Evolutionary conservation across 2,329 filamentous ascomycete species (phyloP).

Genomic region (Penicillium sp.): DNA sequence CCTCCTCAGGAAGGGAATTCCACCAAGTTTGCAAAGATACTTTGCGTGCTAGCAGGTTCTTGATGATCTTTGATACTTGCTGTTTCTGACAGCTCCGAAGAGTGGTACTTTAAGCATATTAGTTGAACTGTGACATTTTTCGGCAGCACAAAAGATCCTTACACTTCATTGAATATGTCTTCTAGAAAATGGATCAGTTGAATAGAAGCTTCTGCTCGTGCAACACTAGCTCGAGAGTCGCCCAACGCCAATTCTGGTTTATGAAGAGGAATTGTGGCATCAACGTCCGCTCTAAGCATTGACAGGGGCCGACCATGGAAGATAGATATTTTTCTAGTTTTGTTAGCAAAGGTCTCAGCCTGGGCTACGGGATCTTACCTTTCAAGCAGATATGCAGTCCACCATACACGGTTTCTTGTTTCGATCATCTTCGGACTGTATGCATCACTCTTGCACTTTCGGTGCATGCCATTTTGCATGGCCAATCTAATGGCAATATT

Average conservation of each 20-base stretch:
- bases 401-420: conserved; percentile 54
- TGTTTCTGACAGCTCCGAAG: conserved; percentile 15
- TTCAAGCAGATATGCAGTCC: conserved; percentile 54
- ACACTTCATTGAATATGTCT: conserved; percentile 24
- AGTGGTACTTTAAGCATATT: conserved; percentile 17
- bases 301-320: conserved; percentile 54
- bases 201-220: conserved; percentile 38
- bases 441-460: conserved; percentile 45
- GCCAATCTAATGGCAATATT: conserved; percentile 53
- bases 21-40: conserved; percentile 14
- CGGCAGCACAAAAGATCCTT: background rate
- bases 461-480: conserved; percentile 58
- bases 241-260: background rate
- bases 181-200: conserved; percentile 20
- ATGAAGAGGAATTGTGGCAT: conserved; percentile 46
- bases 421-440: conserved; percentile 46
- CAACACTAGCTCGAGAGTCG: conserved; percentile 33
- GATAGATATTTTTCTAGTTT: conserved; percentile 48
- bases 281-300: conserved; percentile 51
- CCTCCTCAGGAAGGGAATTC: conserved; percentile 2
- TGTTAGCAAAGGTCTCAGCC: background rate
- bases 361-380: conserved; percentile 34
- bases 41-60: conserved; percentile 8
- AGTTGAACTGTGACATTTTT: background rate
- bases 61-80: conserved; percentile 8